Evolutionary conservation across 768 basidiomycete species (phyloP), one percentile per base, ranked within the genome.

Genomic region (Pleurotus platypus): DNA sequence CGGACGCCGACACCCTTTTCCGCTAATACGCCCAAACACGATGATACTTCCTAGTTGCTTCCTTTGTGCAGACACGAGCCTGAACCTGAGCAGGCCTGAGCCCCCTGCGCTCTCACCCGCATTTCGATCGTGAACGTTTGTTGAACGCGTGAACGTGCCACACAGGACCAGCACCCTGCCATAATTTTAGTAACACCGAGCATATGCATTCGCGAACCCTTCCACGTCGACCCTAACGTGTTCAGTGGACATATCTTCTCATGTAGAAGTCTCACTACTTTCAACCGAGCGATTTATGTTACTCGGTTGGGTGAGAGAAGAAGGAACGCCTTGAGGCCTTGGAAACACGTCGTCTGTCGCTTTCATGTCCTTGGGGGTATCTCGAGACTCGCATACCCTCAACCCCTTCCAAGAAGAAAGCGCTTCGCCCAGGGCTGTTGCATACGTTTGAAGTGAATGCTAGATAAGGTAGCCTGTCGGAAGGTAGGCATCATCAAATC

Each of bases 81-180:
- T 22, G 9, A 37, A 9, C 26, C 3, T n/a, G 49, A 35, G 49
- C 51, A 37, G 35, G 38, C 30, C 30, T 50, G 49, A n/a, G 20
- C 30, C 47, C 30, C 15, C 27, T 35, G 49, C 30, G 26, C 15
- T 50, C 49, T 9, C 16, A 9, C 15, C n/a, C 18, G 24, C 22
- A 50, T 50, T 37, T 40, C 35, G 37, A 42, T 42, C 51, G 37
- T 39, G 42, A 54, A 54, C 51, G 39, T 43, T 37, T 39, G 40
- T 8, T 16, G n/a, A 22, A 9, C 5, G 4, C 11, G 11, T 47
- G 18, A 22, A 15, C 24, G 22, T 15, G 18, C 12, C 24, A 24
- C 24, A 24, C 5, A 24, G 24, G 4, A 11, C 30, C 9, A 35
- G 30, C 11, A 35, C 30, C 30, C 30, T 35, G 30, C 30, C 16